These are phyloP conservation scores for Xylaria acuta DNA, from an alignment of 495 filamentous ascomycete species.

Conservation along the genomic window DNA sequence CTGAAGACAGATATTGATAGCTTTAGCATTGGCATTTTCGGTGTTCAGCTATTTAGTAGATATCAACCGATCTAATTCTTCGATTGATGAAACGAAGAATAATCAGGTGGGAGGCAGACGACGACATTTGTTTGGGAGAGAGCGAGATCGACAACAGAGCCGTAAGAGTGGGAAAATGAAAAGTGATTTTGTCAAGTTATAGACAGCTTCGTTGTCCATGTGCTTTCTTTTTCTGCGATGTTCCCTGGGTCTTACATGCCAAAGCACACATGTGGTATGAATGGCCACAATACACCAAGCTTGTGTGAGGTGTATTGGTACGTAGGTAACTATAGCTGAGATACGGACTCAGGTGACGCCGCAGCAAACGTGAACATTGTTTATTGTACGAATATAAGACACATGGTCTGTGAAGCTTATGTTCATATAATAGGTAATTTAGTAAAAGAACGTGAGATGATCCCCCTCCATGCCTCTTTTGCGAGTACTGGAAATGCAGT, in stretches of 20 bases:
- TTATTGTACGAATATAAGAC: not conserved
- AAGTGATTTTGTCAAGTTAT: not conserved
- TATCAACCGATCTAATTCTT: not conserved
- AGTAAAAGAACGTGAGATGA: no score
- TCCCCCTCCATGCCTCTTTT: no score
- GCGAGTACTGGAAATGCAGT: no score
- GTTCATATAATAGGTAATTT: not conserved
- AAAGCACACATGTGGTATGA: not conserved
- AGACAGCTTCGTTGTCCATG: not conserved
- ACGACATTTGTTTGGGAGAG: not conserved
- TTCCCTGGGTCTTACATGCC: not conserved
- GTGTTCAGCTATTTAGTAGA: not conserved
- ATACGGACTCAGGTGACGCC: not conserved
- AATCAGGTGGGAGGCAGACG: not conserved
- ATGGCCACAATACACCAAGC: not conserved
- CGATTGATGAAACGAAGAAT: not conserved
- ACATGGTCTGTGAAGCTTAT: not conserved
- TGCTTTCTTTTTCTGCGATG: not conserved
- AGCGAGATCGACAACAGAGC: no score
- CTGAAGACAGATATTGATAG: not conserved
- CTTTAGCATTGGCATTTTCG: not conserved
- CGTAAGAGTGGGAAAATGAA: not conserved
- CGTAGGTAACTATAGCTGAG: not conserved
- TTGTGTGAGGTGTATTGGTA: not conserved
- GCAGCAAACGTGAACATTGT: no score